Evolutionary conservation across 2,329 filamentous ascomycete species (phyloP).

Genomic region (Fusarium tuaranense): DNA sequence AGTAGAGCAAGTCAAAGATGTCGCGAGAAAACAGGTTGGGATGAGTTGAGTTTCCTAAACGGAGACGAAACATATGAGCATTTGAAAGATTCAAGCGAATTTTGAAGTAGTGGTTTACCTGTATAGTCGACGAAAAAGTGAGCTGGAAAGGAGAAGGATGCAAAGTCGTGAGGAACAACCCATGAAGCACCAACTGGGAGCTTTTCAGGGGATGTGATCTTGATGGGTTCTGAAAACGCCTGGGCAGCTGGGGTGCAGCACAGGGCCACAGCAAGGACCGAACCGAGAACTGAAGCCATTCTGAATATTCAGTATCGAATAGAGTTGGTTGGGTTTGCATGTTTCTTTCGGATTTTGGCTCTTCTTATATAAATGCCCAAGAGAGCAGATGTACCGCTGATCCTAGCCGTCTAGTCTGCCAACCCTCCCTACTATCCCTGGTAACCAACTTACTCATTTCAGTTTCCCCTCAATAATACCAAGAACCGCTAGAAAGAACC

Average conservation of each 20-base stretch:
- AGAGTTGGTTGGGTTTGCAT: background rate
- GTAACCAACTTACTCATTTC: background rate
- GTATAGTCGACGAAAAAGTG: background rate
- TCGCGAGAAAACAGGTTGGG: background rate
- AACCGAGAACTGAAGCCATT: background rate
- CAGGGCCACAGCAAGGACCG: background rate
- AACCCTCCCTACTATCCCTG: background rate
- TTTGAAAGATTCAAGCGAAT: background rate
- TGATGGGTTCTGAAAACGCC: background rate
- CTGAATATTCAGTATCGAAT: background rate
- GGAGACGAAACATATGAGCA: background rate
- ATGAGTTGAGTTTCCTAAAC: background rate
- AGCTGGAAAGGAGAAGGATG: background rate
- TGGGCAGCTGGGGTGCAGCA: background rate
- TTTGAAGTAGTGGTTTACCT: background rate
- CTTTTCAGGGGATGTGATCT: background rate
- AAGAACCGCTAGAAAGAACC: background rate
- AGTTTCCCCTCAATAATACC: background rate
- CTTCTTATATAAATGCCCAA: background rate
- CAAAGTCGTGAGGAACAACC: background rate
- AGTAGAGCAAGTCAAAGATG: background rate
- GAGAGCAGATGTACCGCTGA: background rate
- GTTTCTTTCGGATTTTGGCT: background rate
- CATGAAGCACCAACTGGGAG: background rate
- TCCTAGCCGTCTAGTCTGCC: background rate